Evolutionary conservation across 257 asterid species (phyloP).

Genomic region (Nicotiana attenuata): DNA sequence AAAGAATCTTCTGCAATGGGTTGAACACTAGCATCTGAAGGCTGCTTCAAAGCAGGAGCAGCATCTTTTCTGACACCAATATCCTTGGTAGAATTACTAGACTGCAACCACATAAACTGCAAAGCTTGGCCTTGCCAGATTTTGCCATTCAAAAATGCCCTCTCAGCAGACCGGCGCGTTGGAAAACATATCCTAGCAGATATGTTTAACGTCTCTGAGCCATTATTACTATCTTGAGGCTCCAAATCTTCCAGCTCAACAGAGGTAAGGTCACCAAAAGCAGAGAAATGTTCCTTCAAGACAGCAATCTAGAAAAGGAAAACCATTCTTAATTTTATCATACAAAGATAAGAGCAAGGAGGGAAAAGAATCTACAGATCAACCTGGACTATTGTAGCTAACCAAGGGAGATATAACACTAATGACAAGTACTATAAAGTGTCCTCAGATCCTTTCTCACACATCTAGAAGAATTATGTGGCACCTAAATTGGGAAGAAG

Average conservation of each 20-base stretch:
- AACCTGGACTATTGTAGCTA: background rate
- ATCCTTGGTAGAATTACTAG: slow-evolving; percentile 19
- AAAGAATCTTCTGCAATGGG: slow-evolving; percentile 15
- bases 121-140: slow-evolving; percentile 74
- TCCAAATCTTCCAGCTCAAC: slow-evolving; percentile 61
- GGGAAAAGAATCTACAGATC: background rate
- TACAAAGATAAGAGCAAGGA: background rate
- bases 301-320: slow-evolving; percentile 50
- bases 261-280: slow-evolving; percentile 60
- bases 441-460: background rate
- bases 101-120: slow-evolving; percentile 57
- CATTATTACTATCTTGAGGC: slow-evolving; percentile 33
- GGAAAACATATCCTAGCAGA: slow-evolving; percentile 66
- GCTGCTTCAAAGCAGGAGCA: slow-evolving; percentile 11
- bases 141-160: slow-evolving; percentile 73
- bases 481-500: background rate
- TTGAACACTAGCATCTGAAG: slow-evolving; percentile 16
- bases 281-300: slow-evolving; percentile 75
- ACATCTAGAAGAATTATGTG: background rate
- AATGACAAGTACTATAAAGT: background rate
- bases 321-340: background rate
- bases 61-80: background rate
- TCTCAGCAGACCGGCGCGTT: slow-evolving; percentile 70
- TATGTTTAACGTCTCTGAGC: slow-evolving; percentile 29
- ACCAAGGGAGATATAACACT: background rate